Evolutionary conservation across 768 basidiomycete species (phyloP), one percentile per base, ranked within the genome.

Genomic region (Lactifluus rugatus): DNA sequence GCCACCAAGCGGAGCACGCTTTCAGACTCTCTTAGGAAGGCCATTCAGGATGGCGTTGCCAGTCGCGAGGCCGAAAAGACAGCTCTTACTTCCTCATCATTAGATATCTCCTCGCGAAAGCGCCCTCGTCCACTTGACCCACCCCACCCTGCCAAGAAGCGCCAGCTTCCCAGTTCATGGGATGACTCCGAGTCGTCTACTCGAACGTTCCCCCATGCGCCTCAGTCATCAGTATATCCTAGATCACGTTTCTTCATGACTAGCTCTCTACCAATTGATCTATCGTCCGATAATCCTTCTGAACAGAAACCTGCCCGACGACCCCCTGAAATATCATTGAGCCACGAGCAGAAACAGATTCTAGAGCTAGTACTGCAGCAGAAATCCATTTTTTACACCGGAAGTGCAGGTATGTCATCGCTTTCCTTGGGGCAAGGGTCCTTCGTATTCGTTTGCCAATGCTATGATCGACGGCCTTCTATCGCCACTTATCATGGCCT

Each of bases 321-420:
- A 57, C 65, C 68, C 34, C 69, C 79, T 2, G 60, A 71, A 2
- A 71, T 93, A 19, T 78, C 81, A 62, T 75, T 98, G 58, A 95
- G 93, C 70, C 72, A 79, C 58, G 94, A 98, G 67, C 96, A 99
- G 71, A 83, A 75, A 52, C 80, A 86, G 58, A 89, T 99, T 48
- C 73, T 96, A 60, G 78, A 80, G 57, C 75, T 96, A 36, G 93
- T 93, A 1, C 74, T 84, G 34, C 75, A 81, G 13, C 83, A 82
- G 2, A 70, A 83, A 47, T 95, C 84, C 65, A 67, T 98, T 31
- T 99, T 99, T 67, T 99, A 97, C 70, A 99, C 95, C 1, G 96
- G 96, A 26, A 92, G 89, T 75, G 96, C 96, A 58, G 95, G 94
- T 96, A 62, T 62, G 84, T 56, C 28, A 3, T 45, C 14, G 13